phyloP scores from a whole-genome alignment of 345 rosid species.

The Capsella bursapastoris region DNA sequence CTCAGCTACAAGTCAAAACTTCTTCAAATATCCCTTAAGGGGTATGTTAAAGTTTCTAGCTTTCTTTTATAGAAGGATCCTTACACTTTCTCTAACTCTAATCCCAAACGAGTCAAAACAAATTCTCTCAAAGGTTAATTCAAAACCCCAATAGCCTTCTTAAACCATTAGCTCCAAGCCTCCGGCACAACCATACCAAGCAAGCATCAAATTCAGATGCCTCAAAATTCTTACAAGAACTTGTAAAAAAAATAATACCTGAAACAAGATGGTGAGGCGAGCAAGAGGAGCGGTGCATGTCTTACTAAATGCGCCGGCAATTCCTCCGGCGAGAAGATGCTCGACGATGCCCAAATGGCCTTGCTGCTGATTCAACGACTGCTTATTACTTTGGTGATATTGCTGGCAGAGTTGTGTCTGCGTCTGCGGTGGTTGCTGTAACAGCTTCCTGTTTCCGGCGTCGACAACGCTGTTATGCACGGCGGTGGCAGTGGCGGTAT shows the following conservation, averaged over 20 bases:
- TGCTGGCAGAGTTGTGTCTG: slow-evolving; percentile 35
- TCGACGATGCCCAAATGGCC: slow-evolving; percentile 52
- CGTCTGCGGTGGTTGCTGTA: slow-evolving; percentile 52
- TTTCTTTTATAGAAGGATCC: background rate
- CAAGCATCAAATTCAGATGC: background rate
- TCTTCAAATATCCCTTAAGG: background rate
- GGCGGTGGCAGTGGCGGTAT: slow-evolving; percentile 51
- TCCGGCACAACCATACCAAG: background rate
- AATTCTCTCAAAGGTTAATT: too few relatives aligned
- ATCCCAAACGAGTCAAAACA: too few relatives aligned
- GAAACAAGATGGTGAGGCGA: slow-evolving; percentile 92
- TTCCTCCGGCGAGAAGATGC: slow-evolving; percentile 85
- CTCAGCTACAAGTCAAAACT: slow-evolving; percentile 1
- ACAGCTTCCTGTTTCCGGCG: slow-evolving; percentile 61
- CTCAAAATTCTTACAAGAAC: background rate
- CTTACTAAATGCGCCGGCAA: slow-evolving; percentile 96
- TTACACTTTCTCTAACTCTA: background rate
- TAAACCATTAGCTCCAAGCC: too few relatives aligned
- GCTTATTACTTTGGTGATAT: slow-evolving; percentile 31
- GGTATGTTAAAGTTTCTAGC: slow-evolving; percentile 10
- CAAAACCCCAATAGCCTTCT: too few relatives aligned
- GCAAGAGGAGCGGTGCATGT: slow-evolving; percentile 98
- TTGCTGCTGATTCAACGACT: slow-evolving; percentile 49
- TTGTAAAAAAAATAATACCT: slow-evolving; percentile 47
- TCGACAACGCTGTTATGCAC: slow-evolving; percentile 64